Evolutionary conservation across 1,284 basidiomycete species (phyloP).

Genomic region (Leccinum variabile): DNA sequence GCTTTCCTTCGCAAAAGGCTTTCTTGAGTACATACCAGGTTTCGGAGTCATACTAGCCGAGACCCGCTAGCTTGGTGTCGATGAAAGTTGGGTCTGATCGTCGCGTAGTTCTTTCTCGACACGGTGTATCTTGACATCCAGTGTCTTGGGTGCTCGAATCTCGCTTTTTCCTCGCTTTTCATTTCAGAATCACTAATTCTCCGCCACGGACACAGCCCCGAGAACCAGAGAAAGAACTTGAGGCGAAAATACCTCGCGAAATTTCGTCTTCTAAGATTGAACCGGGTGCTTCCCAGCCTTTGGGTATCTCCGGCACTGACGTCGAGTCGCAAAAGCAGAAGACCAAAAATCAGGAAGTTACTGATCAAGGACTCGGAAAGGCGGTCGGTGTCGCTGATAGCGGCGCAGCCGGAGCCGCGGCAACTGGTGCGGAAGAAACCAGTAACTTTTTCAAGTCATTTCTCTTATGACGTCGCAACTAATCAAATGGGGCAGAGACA

Average conservation of each 20-base stretch:
- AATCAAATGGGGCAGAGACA: constrained; percentile 3
- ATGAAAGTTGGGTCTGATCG: background rate
- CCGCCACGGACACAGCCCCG: constrained; percentile 5
- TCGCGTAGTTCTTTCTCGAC: background rate
- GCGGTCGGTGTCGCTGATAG: background rate
- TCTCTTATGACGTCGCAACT: background rate
- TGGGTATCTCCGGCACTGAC: background rate
- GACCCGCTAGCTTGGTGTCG: background rate
- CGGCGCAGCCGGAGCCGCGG: background rate
- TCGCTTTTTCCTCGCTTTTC: background rate
- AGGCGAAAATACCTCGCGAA: constrained; percentile 2
- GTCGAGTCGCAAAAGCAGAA: constrained; percentile 7
- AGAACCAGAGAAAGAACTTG: background rate
- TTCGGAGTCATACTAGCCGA: background rate
- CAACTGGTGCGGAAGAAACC: background rate
- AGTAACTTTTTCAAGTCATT: constrained; percentile 1
- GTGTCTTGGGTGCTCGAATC: background rate
- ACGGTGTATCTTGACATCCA: background rate
- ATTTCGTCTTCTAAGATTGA: background rate
- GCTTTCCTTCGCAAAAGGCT: background rate
- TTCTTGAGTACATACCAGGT: background rate
- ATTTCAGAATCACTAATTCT: constrained; percentile 12
- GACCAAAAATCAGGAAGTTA: background rate
- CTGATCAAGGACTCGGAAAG: background rate
- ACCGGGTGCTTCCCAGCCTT: background rate